Evolutionary conservation across 2,329 filamentous ascomycete genomes (phyloP).

Genomic region (Chrysoporthe puriensis): DNA sequence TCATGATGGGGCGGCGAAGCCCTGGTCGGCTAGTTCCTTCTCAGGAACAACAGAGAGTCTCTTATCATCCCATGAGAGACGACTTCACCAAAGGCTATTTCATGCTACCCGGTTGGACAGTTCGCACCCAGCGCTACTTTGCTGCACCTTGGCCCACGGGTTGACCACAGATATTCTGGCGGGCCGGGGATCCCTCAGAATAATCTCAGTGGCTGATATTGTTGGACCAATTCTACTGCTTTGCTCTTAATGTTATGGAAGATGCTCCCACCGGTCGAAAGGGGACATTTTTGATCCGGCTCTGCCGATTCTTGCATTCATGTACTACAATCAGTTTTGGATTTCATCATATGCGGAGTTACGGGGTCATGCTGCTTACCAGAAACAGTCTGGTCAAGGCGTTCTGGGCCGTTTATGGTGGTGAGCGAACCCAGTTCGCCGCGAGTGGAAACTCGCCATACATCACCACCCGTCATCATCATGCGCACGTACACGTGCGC

Average conservation of each 20-base stretch:
- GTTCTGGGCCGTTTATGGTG: neutral
- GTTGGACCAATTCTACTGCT: neutral
- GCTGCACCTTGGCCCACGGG: neutral
- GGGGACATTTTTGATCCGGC: neutral
- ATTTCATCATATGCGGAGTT: slow-evolving; percentile 6
- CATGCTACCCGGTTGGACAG: neutral
- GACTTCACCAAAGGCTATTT: neutral
- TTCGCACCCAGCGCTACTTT: neutral
- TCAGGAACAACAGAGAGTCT: neutral
- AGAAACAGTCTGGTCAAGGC: slow-evolving; percentile 4
- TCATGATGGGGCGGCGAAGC: neutral
- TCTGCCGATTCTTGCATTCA: neutral
- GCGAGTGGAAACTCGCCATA: neutral
- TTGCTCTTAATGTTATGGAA: neutral
- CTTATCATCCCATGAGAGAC: too few relatives aligned
- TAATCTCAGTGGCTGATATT: neutral
- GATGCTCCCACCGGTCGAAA: neutral
- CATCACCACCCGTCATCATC: neutral
- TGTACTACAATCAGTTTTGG: neutral
- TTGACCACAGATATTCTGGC: too few relatives aligned
- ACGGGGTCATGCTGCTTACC: neutral
- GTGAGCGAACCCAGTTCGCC: neutral
- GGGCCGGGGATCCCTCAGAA: neutral
- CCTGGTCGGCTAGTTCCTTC: neutral
- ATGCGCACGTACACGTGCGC: neutral